Conservation (phyloP, 1,284 basidiomycete species). For the Phellopilus nigrolimitatus region DNA sequence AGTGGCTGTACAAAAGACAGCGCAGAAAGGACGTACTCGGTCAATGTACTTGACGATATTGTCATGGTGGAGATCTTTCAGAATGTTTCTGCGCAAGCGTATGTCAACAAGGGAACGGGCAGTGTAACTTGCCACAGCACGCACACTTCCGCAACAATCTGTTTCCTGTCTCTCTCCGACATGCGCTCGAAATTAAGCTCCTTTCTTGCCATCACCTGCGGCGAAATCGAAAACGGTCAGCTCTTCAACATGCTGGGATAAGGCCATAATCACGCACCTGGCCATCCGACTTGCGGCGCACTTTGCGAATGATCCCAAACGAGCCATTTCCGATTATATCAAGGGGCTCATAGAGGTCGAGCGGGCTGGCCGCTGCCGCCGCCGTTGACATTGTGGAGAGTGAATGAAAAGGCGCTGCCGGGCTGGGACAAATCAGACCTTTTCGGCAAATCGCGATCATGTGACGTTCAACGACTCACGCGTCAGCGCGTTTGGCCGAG, state of each 20-base stretch:
- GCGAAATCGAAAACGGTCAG: neutral
- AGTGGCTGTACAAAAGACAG: conserved; percentile 14
- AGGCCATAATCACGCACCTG: conserved; percentile 47
- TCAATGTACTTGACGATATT: conserved; percentile 95
- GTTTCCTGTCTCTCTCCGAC: conserved; percentile 88
- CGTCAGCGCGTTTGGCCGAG: neutral
- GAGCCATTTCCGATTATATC: conserved; percentile 96
- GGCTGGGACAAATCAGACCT: too few relatives aligned
- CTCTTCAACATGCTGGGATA: neutral
- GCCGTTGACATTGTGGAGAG: neutral
- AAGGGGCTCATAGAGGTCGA: conserved; percentile 81
- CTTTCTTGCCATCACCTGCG: conserved; percentile 83
- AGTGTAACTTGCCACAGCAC: neutral
- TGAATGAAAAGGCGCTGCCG: too few relatives aligned
- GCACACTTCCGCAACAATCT: conserved; percentile 99
- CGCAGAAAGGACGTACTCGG: conserved; percentile 36
- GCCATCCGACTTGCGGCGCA: conserved; percentile 81
- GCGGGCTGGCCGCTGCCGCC: conserved; percentile 20
- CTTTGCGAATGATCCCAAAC: conserved; percentile 95
- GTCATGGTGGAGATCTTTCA: conserved; percentile 90
- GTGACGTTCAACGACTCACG: conserved; percentile 2
- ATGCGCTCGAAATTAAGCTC: conserved; percentile 95
- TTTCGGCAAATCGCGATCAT: too few relatives aligned
- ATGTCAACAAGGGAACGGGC: neutral
- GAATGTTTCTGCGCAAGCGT: conserved; percentile 68